A percentile compares a stretch with the other conserved stretches of the same genome.
These are phyloP conservation scores for Phytophthora vignae DNA, from an alignment of 352 stramenopile species.

Conservation along the genomic window DNA sequence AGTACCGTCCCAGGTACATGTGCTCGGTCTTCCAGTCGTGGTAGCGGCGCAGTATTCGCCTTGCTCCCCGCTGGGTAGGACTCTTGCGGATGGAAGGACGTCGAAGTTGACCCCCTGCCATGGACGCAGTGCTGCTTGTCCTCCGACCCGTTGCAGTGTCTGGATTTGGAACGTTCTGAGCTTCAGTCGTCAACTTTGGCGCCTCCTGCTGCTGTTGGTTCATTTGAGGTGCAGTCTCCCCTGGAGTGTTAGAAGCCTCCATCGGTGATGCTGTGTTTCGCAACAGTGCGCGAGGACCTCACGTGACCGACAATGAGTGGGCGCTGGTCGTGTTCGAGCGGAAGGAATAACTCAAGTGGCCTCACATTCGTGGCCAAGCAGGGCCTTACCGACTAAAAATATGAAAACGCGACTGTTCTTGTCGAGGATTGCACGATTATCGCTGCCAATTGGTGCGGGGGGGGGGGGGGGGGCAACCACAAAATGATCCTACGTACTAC, in stretches of 20 bases:
- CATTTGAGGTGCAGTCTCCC: background rate
- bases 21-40: slow-evolving; percentile 25
- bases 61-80: background rate
- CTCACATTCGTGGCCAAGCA: background rate
- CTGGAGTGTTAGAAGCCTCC: background rate
- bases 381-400: background rate
- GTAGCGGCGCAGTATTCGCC: slow-evolving; percentile 9
- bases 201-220: background rate
- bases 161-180: no score
- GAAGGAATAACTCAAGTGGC: background rate
- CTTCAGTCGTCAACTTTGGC: background rate
- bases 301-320: background rate
- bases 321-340: background rate
- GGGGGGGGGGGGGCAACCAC: no score
- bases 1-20: slow-evolving; percentile 31
- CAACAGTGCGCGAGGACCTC: background rate
- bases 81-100: slow-evolving; percentile 6
- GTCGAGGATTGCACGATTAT: background rate
- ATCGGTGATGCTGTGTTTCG: background rate
- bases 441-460: no score
- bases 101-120: background rate
- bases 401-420: background rate
- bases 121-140: background rate
- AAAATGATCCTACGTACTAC: no score
- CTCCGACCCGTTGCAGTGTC: background rate